Conservation (phyloP, 1,284 basidiomycete genomes). For the Erythrobasidium hasegawianum region DNA sequence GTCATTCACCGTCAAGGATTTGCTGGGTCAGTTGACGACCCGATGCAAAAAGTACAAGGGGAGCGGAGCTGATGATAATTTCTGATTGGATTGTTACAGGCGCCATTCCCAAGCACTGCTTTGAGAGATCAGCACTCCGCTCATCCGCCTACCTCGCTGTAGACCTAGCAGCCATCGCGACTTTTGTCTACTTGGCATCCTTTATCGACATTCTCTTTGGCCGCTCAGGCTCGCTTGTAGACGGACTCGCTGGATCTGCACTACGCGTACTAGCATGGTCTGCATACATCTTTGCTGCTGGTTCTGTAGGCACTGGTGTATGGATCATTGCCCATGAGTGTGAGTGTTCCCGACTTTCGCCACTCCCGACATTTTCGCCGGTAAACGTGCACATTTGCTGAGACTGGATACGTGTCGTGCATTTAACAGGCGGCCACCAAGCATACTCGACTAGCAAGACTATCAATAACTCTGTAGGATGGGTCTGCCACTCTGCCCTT, state of each 20-base stretch:
- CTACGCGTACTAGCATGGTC: conserved; percentile 72
- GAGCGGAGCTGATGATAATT: background rate
- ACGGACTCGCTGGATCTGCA: conserved; percentile 49
- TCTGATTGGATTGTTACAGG: conserved; percentile 21
- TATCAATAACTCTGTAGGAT: conserved; percentile 91
- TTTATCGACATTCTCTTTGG: conserved; percentile 65
- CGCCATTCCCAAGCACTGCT: conserved; percentile 63
- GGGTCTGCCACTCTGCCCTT: conserved; percentile 86
- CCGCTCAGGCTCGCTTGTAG: conserved; percentile 49
- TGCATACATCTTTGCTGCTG: conserved; percentile 74
- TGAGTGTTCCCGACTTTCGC: conserved; percentile 5
- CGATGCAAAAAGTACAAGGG: background rate
- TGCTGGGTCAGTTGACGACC: conserved; percentile 34
- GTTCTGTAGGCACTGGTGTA: conserved; percentile 84
- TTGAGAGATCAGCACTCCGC: conserved; percentile 78
- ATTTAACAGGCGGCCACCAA: conserved; percentile 70
- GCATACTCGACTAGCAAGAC: conserved; percentile 92
- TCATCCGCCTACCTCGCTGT: conserved; percentile 78
- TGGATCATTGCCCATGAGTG: conserved; percentile 70
- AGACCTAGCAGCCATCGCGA: conserved; percentile 68
- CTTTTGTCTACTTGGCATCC: conserved; percentile 65
- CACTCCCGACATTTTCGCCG: background rate
- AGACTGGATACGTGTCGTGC: background rate
- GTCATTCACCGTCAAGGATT: conserved; percentile 37
- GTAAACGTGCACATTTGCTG: conserved; percentile 3